Conservation (phyloP, 2,329 filamentous ascomycete species). For the Alternaria novae-zelandiae region DNA sequence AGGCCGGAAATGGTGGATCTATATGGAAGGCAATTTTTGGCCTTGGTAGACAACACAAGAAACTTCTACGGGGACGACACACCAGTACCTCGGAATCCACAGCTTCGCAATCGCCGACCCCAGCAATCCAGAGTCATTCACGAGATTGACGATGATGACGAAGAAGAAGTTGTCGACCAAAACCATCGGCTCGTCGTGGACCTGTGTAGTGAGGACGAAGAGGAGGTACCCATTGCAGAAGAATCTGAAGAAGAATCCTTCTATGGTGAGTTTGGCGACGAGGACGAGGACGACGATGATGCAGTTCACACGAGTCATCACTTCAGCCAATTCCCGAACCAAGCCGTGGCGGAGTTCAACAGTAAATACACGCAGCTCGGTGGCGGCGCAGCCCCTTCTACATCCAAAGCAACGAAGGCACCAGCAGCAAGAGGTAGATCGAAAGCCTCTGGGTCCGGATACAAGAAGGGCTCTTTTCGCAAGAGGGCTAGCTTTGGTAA, state of each 20-base stretch:
- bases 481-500: conserved; percentile 23
- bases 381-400: conserved; percentile 15
- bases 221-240: conserved; percentile 13
- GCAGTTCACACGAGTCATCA: conserved; percentile 34
- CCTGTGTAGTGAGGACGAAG: conserved; percentile 47
- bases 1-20: conserved; percentile 66
- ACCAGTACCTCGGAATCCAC: conserved; percentile 22
- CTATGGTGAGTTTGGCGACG: conserved; percentile 31
- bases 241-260: conserved; percentile 30
- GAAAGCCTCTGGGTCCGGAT: conserved; percentile 18
- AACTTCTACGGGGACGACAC: conserved; percentile 26
- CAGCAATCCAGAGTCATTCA: conserved; percentile 24
- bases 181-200: conserved; percentile 59
- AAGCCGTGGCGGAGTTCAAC: conserved; percentile 41
- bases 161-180: conserved; percentile 54
- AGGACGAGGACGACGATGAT: conserved; percentile 30
- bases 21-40: conserved; percentile 67
- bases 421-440: conserved; percentile 21
- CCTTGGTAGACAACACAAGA: conserved; percentile 57
- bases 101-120: conserved; percentile 19
- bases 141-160: conserved; percentile 47
- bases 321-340: conserved; percentile 35
- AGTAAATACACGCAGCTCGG: conserved; percentile 29
- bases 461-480: conserved; percentile 20
- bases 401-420: conserved; percentile 15